These are phyloP conservation scores for Aureobasidium sp. DNA, from an alignment of 2,329 filamentous ascomycete species.

Conservation along the genomic window DNA sequence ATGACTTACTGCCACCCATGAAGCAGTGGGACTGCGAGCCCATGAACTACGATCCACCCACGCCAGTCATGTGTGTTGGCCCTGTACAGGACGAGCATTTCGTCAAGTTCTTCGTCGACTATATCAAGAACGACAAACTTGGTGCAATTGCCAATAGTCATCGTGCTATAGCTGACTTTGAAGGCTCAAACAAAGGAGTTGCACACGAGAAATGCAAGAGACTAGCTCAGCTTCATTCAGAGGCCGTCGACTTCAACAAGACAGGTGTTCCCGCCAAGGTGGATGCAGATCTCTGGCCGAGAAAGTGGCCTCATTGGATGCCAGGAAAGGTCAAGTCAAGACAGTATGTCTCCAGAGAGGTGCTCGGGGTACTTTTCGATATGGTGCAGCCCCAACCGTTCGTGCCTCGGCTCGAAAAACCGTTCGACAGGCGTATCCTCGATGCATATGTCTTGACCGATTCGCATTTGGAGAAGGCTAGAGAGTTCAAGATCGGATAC, in stretches of 20 bases:
- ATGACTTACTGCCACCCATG: constrained; percentile 54
- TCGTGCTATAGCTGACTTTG: constrained; percentile 63
- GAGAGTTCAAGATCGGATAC: constrained; percentile 64
- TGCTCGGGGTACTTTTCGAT: constrained; percentile 79
- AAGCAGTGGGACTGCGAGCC: constrained; percentile 60
- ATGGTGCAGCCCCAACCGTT: constrained; percentile 63
- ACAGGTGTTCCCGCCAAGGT: constrained; percentile 72
- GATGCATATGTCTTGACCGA: constrained; percentile 47
- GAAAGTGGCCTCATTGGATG: constrained; percentile 78
- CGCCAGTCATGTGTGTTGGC: constrained; percentile 47
- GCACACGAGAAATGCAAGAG: constrained; percentile 60
- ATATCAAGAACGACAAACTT: constrained; percentile 85
- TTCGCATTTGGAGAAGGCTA: constrained; percentile 49
- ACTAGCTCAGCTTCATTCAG: constrained; percentile 74
- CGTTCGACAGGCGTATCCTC: constrained; percentile 71
- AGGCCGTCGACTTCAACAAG: constrained; percentile 91
- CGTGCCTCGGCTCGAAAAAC: constrained; percentile 58
- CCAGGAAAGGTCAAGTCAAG: constrained; percentile 50
- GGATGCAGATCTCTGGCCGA: constrained; percentile 49
- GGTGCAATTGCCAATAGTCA: constrained; percentile 75
- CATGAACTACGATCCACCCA: constrained; percentile 64
- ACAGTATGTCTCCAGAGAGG: constrained; percentile 58
- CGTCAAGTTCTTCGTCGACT: constrained; percentile 76
- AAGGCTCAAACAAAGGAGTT: constrained; percentile 49
- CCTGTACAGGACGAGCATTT: constrained; percentile 67